A percentile compares a stretch with the other conserved stretches of the same genome.
These are phyloP conservation scores for Dioscorea cayenensis DNA, from an alignment of 116 monocot species.

Conservation along the genomic window DNA sequence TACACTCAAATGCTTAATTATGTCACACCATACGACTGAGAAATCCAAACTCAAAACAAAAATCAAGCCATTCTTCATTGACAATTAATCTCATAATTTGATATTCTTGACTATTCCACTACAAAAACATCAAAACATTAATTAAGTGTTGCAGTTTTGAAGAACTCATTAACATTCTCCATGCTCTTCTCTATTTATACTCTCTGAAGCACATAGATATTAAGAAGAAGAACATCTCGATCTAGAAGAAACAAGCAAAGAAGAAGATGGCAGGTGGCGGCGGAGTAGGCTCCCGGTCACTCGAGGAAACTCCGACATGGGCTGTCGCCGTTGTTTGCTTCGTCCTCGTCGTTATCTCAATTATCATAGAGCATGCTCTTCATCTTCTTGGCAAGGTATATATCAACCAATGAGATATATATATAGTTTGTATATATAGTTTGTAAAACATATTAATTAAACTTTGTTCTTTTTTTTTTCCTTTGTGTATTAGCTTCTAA, in stretches of 20 bases:
- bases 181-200: too few relatives aligned
- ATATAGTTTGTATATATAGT: not conserved
- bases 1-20: too few relatives aligned
- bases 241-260: not conserved
- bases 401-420: not conserved
- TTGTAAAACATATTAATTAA: not conserved
- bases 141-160: too few relatives aligned
- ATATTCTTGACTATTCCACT: too few relatives aligned
- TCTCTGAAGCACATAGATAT: too few relatives aligned
- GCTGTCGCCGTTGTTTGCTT: conserved; percentile 32
- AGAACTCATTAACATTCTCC: too few relatives aligned
- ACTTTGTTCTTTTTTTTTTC: not conserved
- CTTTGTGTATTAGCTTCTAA: conserved; percentile 8
- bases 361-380: conserved; percentile 34
- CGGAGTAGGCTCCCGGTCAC: conserved; percentile 1
- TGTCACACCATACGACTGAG: too few relatives aligned
- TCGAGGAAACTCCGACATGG: conserved; percentile 48
- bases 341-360: conserved; percentile 30
- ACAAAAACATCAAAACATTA: too few relatives aligned
- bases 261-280: conserved; percentile 23
- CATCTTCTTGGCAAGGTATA: conserved; percentile 18
- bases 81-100: too few relatives aligned
- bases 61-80: too few relatives aligned
- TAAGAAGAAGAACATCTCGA: too few relatives aligned
- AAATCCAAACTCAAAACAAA: too few relatives aligned